phyloP scores from a whole-genome alignment of 1,139 yeast species.

The Magnusiomyces suaveolens region DNA sequence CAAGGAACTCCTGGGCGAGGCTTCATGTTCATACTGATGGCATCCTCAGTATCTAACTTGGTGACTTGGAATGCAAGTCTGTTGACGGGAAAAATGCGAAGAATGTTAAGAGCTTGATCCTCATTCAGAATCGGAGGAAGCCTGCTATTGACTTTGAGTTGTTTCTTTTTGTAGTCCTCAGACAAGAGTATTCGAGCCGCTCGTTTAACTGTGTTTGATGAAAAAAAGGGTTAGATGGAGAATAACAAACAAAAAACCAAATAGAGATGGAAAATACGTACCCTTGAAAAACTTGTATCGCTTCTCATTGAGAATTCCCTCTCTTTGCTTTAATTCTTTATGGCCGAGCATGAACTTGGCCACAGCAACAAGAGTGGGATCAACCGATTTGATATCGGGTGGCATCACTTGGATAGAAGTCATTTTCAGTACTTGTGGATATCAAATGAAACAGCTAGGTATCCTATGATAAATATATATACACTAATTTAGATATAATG shows the following conservation, averaged over 20 bases:
- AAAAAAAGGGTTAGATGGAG: too few species aligned
- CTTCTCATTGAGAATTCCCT: slow-evolving; percentile 63
- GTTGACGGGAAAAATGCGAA: slow-evolving; percentile 59
- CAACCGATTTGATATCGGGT: slow-evolving; percentile 29
- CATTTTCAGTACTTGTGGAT: slow-evolving; percentile 16
- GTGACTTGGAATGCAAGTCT: slow-evolving; percentile 60
- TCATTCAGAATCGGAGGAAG: slow-evolving; percentile 49
- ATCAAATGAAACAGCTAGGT: too few species aligned
- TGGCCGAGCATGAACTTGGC: slow-evolving; percentile 66
- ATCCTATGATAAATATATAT: too few species aligned
- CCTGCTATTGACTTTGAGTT: slow-evolving; percentile 42
- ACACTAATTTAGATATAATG: too few species aligned
- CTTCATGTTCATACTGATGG: slow-evolving; percentile 49
- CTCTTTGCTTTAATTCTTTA: slow-evolving; percentile 60
- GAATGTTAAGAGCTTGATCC: slow-evolving; percentile 52
- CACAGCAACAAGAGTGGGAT: slow-evolving; percentile 46
- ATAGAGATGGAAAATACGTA: too few species aligned
- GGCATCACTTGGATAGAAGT: slow-evolving; percentile 28
- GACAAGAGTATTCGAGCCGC: slow-evolving; percentile 68
- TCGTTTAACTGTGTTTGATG: slow-evolving; percentile 56
- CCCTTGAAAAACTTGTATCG: slow-evolving; percentile 74
- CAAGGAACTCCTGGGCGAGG: slow-evolving; percentile 75
- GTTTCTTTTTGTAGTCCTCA: slow-evolving; percentile 55
- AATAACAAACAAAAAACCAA: too few species aligned
- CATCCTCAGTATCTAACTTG: slow-evolving; percentile 57